Percentiles rank a stretch among this genome's conserved stretches.
Conservation (phyloP, 2,329 filamentous ascomycete species). For the Aspergillus terreus region DNA sequence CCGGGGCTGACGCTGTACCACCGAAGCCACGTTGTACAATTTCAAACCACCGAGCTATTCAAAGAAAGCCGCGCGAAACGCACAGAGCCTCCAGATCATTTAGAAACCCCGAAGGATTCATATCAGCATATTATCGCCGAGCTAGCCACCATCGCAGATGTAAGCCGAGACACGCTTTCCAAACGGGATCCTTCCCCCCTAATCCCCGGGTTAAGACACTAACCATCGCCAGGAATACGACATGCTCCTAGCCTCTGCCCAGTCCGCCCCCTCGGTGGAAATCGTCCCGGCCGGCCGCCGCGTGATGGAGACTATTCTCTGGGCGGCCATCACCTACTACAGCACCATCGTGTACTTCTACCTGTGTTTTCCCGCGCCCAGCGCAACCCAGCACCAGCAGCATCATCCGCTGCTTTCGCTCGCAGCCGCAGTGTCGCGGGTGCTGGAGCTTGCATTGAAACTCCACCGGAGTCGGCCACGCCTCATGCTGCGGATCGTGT, state of each 20-base stretch:
- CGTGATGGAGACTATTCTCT: slow-evolving; percentile 23
- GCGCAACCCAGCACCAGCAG: slow-evolving; percentile 2
- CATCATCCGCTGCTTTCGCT: slow-evolving; percentile 10
- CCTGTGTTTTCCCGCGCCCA: slow-evolving; percentile 18
- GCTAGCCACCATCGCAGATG: slow-evolving; percentile 17
- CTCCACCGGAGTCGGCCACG: slow-evolving; percentile 20
- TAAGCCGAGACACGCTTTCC: slow-evolving; percentile 6
- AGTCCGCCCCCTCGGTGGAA: slow-evolving; percentile 16
- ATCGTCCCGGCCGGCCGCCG: slow-evolving; percentile 15
- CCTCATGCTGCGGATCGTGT: slow-evolving; percentile 21
- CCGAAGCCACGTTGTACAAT: slow-evolving; percentile 22
- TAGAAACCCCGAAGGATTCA: slow-evolving; percentile 1
- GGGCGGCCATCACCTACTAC: slow-evolving; percentile 23
- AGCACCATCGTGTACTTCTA: slow-evolving; percentile 22
- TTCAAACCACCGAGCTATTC: slow-evolving; percentile 23
- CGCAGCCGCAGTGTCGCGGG: slow-evolving; percentile 16
- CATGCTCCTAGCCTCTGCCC: slow-evolving; percentile 17
- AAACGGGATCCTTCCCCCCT: not conserved
- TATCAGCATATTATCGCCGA: slow-evolving; percentile 18
- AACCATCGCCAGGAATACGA: slow-evolving; percentile 18
- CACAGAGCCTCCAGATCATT: not conserved
- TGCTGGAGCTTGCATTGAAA: slow-evolving; percentile 21
- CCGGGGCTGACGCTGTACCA: slow-evolving; percentile 21
- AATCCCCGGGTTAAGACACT: not conserved
- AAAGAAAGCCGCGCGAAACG: slow-evolving; percentile 5